Evolutionary conservation across 345 rosid genomes (phyloP).

Genomic region (Gossypium herbaceum): DNA sequence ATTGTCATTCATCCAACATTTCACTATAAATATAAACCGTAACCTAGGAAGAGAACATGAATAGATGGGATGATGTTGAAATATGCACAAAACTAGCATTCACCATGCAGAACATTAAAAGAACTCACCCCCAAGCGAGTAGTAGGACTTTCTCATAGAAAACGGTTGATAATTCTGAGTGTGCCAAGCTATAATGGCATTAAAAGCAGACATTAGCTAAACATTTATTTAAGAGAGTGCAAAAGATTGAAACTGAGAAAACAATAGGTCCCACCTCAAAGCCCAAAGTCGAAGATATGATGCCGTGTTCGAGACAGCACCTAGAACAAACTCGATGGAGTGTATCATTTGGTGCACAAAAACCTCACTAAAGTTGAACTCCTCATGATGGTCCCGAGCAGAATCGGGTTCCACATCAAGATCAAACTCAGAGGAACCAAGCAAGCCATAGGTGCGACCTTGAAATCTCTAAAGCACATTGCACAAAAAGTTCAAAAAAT

Average conservation of each 20-base stretch:
- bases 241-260: background rate
- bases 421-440: slow-evolving; percentile 77
- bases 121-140: slow-evolving; percentile 94
- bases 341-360: slow-evolving; percentile 99
- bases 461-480: slow-evolving; percentile 66
- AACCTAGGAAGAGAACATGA: background rate
- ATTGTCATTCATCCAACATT: background rate
- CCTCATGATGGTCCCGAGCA: slow-evolving; percentile 71
- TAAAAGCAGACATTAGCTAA: slow-evolving; percentile 12
- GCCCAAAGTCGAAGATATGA: slow-evolving; percentile 99
- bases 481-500: background rate
- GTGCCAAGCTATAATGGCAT: slow-evolving; percentile 71
- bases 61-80: background rate
- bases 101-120: background rate
- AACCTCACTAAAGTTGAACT: slow-evolving; percentile 91
- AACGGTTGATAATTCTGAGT: slow-evolving; percentile 91
- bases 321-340: slow-evolving; percentile 92
- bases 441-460: slow-evolving; percentile 85
- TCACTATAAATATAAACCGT: background rate
- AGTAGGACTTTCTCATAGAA: slow-evolving; percentile 95
- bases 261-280: slow-evolving; percentile 51
- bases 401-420: slow-evolving; percentile 74
- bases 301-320: slow-evolving; percentile 97
- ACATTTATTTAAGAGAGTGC: background rate
- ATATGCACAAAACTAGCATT: background rate